Evolutionary conservation across 164 flowering plant species (phyloP), one percentile per base, ranked within the genome.

Genomic region (Pachysandra terminalis): DNA sequence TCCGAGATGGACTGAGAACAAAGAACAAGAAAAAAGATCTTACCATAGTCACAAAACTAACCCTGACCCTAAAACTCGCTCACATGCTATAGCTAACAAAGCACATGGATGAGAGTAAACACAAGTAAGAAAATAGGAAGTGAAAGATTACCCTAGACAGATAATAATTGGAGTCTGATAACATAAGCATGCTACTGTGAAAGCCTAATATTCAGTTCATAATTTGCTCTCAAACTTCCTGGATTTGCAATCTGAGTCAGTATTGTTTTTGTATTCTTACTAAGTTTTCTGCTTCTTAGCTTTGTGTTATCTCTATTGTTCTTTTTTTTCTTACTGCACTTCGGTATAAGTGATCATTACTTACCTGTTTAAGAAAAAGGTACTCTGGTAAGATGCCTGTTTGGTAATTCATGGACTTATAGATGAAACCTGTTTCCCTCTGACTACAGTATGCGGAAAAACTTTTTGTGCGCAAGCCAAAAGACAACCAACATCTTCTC

Each of bases 401-500:
- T 32, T 65, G 58, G 24, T 64, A 24, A 23, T 19, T 55, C 22
- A 25, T 35, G 68, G 40, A 41, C 54, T 60, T 68, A n/a, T 16
- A 59, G n/a, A 41, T 71, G 67, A 68, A 68, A 9, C 53, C 45
- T 63, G 19, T 54, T 32, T 73, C 64, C 24, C 62, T 64, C 35
- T 62, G 48, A 56, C 65, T 86, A 70, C 83, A 90, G 98, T 93
- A 93, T 77, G 86, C 73, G 64, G 96, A 89, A 67, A 93, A 86
- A 71, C 70, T 77, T 65, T 93, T 89, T 81, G 81, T 90, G 59
- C 77, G 78, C 78, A 82, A 80, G 76, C 72, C 69, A 16, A 80
- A 76, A 67, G 85, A 78, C 28, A 73, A 68, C 56, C 81, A 73
- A 56, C 74, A 67, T 68, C 74, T 79, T 25, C 79, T 71, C 63